Conservation (phyloP, 108 stramenopile species). For the Nitzschia palea region DNA sequence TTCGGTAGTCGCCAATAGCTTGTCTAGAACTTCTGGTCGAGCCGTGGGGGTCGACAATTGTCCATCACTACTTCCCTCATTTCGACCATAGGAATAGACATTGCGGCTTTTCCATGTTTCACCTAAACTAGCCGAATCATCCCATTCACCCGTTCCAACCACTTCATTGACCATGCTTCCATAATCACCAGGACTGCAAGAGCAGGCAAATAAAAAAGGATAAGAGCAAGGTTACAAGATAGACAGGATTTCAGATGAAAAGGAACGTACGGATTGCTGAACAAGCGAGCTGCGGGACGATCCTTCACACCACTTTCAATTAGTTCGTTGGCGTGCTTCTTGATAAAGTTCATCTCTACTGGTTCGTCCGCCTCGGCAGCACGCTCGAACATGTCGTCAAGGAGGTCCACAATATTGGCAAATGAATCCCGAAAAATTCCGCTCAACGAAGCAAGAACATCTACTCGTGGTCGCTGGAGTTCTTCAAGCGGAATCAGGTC, state of each 20-base stretch:
- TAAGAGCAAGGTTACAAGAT: no score
- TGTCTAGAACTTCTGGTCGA: conserved; percentile 67
- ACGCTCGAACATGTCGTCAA: conserved; percentile 86
- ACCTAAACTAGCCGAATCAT: conserved; percentile 66
- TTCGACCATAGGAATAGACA: conserved; percentile 71
- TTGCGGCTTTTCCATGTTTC: conserved; percentile 83
- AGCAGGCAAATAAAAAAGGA: background rate
- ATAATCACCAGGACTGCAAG: conserved; percentile 53
- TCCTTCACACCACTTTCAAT: conserved; percentile 52
- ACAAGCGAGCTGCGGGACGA: conserved; percentile 73
- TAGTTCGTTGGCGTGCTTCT: conserved; percentile 67
- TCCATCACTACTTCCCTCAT: conserved; percentile 51
- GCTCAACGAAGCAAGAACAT: conserved; percentile 76
- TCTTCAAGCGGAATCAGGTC: conserved; percentile 80
- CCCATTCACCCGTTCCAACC: conserved; percentile 84
- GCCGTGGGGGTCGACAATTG: conserved; percentile 50
- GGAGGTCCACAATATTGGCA: conserved; percentile 82
- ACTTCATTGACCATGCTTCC: conserved; percentile 85
- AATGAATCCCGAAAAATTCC: conserved; percentile 87
- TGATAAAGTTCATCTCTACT: conserved; percentile 74
- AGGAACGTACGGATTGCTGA: conserved; percentile 63
- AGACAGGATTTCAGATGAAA: conserved; percentile 11
- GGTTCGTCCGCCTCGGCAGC: conserved; percentile 54
- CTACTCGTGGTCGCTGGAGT: conserved; percentile 74
- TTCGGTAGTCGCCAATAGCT: conserved; percentile 76